A percentile compares a stretch with the other conserved stretches of the same genome.
Evolutionary conservation across 768 basidiomycete species (phyloP).

Genomic region (Lactarius quietus): DNA sequence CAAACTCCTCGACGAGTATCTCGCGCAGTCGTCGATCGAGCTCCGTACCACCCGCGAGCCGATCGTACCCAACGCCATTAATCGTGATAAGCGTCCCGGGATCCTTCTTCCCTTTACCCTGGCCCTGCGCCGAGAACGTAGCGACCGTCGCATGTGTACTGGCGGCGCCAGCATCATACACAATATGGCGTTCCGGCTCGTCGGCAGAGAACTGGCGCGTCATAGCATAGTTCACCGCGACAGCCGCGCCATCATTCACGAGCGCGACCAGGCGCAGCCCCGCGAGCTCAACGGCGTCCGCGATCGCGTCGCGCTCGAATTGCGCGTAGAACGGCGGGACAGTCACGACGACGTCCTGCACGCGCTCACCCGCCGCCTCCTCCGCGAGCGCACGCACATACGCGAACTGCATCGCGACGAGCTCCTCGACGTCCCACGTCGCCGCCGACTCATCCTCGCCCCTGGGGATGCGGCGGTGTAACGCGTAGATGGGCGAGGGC

Average conservation of each 20-base stretch:
- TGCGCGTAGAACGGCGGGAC: conserved; percentile 90
- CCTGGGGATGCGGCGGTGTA: conserved; percentile 40
- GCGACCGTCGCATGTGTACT: conserved; percentile 76
- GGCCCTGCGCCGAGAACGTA: conserved; percentile 49
- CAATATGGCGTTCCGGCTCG: conserved; percentile 75
- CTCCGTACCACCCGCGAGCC: conserved; percentile 72
- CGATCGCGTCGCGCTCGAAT: conserved; percentile 86
- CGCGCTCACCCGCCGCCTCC: conserved; percentile 64
- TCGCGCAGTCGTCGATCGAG: conserved; percentile 82
- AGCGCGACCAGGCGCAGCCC: conserved; percentile 81
- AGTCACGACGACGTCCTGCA: conserved; percentile 82
- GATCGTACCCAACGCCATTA: conserved; percentile 79
- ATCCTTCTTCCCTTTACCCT: conserved; percentile 40
- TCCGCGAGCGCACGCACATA: conserved; percentile 91
- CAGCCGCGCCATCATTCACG: conserved; percentile 89
- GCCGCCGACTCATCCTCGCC: conserved; percentile 45
- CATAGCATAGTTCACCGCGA: conserved; percentile 99
- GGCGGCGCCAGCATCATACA: conserved; percentile 93
- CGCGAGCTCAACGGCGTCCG: conserved; percentile 89
- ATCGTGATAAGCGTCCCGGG: conserved; percentile 68
- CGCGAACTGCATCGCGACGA: conserved; percentile 89
- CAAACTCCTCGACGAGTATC: conserved; percentile 72
- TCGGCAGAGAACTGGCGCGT: conserved; percentile 78
- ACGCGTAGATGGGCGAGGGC: conserved; percentile 55
- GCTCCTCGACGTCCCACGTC: conserved; percentile 83